Evolutionary conservation across 768 basidiomycete genomes (phyloP), one percentile per base, ranked within the genome.

Genomic region (Xanthoconium stramineum): DNA sequence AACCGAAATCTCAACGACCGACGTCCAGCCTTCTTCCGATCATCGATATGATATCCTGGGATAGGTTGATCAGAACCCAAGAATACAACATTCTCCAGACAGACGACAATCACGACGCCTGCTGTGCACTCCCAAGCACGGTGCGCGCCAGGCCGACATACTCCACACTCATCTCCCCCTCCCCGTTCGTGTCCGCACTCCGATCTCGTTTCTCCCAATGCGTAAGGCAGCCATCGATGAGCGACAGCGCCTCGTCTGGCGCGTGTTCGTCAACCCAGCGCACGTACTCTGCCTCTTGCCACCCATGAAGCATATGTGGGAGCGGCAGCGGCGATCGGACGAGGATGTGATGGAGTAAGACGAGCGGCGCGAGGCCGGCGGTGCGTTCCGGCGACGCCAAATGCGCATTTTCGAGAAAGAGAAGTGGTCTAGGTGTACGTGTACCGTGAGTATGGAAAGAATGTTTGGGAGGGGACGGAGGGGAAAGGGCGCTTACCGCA

Each of bases 241-340:
- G 78, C 14, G 82, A 83, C 81, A 84, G 83, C 9, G 88, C 82
- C 68, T 98, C 96, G 56, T 79, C 81, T 57, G 87, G 84, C 3
- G 84, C 77, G 65, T 98, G 97, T 68, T 97, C 95, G 56, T 92
- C 89, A 13, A 98, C 80, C 94, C 95, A 99, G 43, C 91, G 83
- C 47, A 97, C 91, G 70, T 99, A 99, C 75, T 98, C 97, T 5
- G 88, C 81, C 67, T 98, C 94, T 55, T 91, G 88, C 96, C 97
- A 98, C 0, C 89, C 88, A 66, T 98, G 94, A 53, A 94, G 71
- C 47, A 82, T 80, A 69, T 99, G 93, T 11, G 97, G 96, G 38
- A 98, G 78, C 6, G 89, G 83, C 52, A 92, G 78, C 1, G 90
- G 87, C 2, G 92, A 92, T 11, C 92, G 86, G 28, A 98, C 94